Evolutionary conservation across 2,329 filamentous ascomycete genomes (phyloP), one percentile per base, ranked within the genome.

Genomic region (Aureobasidium lini): DNA sequence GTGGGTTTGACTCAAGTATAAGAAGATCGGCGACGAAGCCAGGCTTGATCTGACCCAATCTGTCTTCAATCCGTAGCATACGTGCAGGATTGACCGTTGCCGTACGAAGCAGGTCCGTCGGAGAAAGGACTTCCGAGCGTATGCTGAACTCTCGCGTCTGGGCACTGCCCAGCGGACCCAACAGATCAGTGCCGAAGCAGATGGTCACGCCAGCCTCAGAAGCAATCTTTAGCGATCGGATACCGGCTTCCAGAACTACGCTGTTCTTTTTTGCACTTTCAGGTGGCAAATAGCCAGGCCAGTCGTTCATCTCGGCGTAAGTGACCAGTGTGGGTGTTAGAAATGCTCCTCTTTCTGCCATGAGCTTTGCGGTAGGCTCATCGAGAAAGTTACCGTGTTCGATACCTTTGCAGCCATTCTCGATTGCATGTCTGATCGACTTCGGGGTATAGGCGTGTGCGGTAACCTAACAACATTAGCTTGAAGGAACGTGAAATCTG

Each of bases 311-410:
- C 29, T 75, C 73, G 16, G 77, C 67, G 66, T 83, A 83, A 6
- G 81, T 76, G 10, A 80, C 72, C 37, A 83, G 70, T 0, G 81
- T 84, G 1, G 81, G 81, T 1, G 80, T 84, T 6, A 84, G 66
- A 66, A 75, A 82, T 2, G 76, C 72, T 0, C 71, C 72, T 49
- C 72, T 76, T 61, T 76, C 71, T 0, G 76, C 79, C 79, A 84
- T 82, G 56, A 79, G 70, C 49, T 71, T 67, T 0, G 81, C 73
- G 62, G 77, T 70, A 29, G 79, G 74, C 66, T 83, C 81, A 70
- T 88, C 86, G 54, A 85, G 72, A n/a, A 85, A 73, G 15, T 83
- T 79, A 23, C 83, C 84, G 63, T 84, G 82, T 62, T 85, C 82
- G 62, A 84, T 84, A 0, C 80, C 80, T 16, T 65, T 72, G 0